Evolutionary conservation across 768 basidiomycete species (phyloP), one percentile per base, ranked within the genome.

Genomic region (Auriscalpium microsporum): DNA sequence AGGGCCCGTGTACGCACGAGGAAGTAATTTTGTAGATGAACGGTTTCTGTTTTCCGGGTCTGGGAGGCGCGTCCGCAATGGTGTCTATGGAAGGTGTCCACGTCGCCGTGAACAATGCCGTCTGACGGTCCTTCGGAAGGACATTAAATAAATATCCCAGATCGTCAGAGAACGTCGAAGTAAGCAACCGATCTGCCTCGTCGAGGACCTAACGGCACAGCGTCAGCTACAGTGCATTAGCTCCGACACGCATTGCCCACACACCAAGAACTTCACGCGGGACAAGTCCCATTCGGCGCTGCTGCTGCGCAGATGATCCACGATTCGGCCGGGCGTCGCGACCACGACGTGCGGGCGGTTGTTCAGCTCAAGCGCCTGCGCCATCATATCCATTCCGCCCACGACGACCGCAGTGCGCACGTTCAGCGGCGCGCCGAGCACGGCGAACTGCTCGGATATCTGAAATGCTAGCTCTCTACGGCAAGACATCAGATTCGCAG

Each of bases 371-470:
- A 90, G 74, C 0, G 95, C 91, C 67, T 99, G 96, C 1, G 83
- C 68, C 77, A 96, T 92, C 86, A 95, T 95, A 64, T 99, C 96
- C 92, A 99, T 95, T 6, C 96, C 96, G 16, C 96, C 96, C 2
- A 98, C 94, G 35, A 97, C 75, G 8, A 97, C 93, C 10, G 87
- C 81, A 9, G 93, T 95, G 34, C 84, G 83, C 48, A 92, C 71
- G 64, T 86, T 92, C 56, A 96, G 71, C 10, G 91, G 75, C 16
- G 81, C 76, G 23, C 96, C 95, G 2, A 99, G 77, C 6, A 94
- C 94, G 2, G 85, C 82, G 68, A 98, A 97, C 67, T 99, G 96
- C 59, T 97, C 95, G 2, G 94, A 81, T 50, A 99, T 93, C 66
- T 99, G 96, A 66, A 97, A 97, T 0, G 96, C 96, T 17, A 99